These are phyloP conservation scores for Hypoxylon sp. DNA, from an alignment of 2,329 filamentous ascomycete genomes.

Conservation along the genomic window DNA sequence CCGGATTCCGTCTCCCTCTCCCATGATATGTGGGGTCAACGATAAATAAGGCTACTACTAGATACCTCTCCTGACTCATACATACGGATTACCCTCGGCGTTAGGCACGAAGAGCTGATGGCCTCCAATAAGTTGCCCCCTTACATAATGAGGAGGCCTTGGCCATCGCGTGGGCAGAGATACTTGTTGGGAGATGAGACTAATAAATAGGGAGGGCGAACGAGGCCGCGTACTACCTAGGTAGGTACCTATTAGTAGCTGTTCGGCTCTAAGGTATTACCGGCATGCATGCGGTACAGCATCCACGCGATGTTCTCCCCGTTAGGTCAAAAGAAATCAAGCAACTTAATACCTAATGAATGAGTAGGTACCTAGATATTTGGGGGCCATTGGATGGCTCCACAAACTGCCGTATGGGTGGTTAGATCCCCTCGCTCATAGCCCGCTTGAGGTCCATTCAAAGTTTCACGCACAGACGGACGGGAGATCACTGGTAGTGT, in stretches of 20 bases:
- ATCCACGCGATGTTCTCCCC: not conserved
- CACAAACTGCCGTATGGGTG: slow-evolving; percentile 18
- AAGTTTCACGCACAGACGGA: slow-evolving; percentile 39
- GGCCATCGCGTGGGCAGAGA: not conserved
- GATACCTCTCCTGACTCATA: slow-evolving; percentile 13
- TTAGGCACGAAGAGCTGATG: not conserved
- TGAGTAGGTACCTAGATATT: not conserved
- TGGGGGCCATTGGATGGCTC: slow-evolving; percentile 21
- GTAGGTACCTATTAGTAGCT: not conserved
- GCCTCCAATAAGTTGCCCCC: not conserved
- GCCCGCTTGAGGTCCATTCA: slow-evolving; percentile 26
- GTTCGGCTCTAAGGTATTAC: not conserved
- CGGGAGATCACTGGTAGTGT: slow-evolving; percentile 27
- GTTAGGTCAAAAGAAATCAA: not conserved
- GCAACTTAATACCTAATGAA: not conserved
- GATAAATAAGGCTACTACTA: slow-evolving; percentile 3
- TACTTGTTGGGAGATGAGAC: not conserved
- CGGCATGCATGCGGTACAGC: not conserved
- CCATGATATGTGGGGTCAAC: slow-evolving; percentile 1
- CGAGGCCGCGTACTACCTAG: not conserved
- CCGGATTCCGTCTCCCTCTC: slow-evolving; percentile 16
- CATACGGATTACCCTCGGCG: slow-evolving; percentile 1
- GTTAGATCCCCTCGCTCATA: slow-evolving; percentile 27
- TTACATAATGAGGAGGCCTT: not conserved
- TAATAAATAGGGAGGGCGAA: not conserved